Conservation (phyloP, 2,329 filamentous ascomycete species). For the Hypomyces rosellus region DNA sequence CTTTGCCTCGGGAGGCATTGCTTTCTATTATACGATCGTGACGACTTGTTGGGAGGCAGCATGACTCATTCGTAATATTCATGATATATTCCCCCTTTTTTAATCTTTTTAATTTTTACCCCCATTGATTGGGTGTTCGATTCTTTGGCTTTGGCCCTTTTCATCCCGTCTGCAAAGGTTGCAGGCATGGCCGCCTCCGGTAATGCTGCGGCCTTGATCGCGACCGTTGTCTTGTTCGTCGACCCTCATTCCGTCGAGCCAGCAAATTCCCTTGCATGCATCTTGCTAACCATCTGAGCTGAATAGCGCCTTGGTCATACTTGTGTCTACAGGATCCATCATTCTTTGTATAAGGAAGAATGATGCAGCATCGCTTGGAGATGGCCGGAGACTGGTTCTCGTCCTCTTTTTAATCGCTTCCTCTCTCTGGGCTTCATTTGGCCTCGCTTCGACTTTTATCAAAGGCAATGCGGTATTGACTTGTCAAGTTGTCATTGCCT, state of each 20-base stretch:
- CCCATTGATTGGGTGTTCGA: conserved; percentile 43
- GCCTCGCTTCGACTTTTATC: conserved; percentile 46
- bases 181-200: conserved; percentile 38
- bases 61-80: conserved; percentile 14
- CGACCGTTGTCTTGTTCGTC: conserved; percentile 50
- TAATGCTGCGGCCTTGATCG: conserved; percentile 43
- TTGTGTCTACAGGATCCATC: conserved; percentile 42
- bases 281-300: conserved; percentile 20
- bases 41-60: conserved; percentile 9
- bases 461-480: conserved; percentile 33
- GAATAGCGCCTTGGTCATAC: conserved; percentile 44
- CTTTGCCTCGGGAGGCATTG: conserved; percentile 18
- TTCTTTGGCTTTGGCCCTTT: conserved; percentile 24
- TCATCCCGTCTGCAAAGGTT: conserved; percentile 19
- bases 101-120: conserved; percentile 22
- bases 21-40: conserved; percentile 5
- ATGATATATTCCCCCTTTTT: conserved; percentile 13
- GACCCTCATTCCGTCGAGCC: background rate
- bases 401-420: conserved; percentile 45
- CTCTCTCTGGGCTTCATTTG: conserved; percentile 47
- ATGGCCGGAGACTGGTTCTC: conserved; percentile 60
- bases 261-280: background rate
- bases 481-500: conserved; percentile 47
- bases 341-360: conserved; percentile 42
- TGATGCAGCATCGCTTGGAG: conserved; percentile 44